phyloP scores from a whole-genome alignment of 1,284 basidiomycete genomes.

The Omphalotus olearius region DNA sequence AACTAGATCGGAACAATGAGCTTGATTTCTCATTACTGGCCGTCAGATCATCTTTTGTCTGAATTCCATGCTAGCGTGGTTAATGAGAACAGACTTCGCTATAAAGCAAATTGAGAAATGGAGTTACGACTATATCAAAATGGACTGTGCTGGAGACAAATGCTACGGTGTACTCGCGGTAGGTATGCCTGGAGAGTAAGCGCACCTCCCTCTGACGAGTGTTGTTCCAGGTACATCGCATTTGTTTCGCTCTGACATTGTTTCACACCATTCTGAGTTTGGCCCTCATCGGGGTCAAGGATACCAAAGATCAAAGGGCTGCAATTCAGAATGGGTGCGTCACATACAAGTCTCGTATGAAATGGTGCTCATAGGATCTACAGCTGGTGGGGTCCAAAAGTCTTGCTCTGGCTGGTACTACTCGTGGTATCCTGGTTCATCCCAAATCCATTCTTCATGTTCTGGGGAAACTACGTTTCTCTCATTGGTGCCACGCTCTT shows the following conservation, averaged over 20 bases:
- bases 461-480: slow-evolving; percentile 93
- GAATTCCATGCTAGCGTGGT: slow-evolving; percentile 95
- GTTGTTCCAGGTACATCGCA: slow-evolving; percentile 77
- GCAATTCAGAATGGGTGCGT: slow-evolving; percentile 94
- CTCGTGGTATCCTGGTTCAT: slow-evolving; percentile 86
- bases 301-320: slow-evolving; percentile 88
- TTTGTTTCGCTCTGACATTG: slow-evolving; percentile 91
- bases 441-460: slow-evolving; percentile 92
- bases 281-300: slow-evolving; percentile 81
- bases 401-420: slow-evolving; percentile 80
- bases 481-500: slow-evolving; percentile 92
- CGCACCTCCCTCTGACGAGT: slow-evolving; percentile 6
- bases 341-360: neutral
- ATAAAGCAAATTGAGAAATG: slow-evolving; percentile 89
- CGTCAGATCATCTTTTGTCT: slow-evolving; percentile 88
- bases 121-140: slow-evolving; percentile 97
- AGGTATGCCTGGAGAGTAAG: slow-evolving; percentile 24
- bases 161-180: slow-evolving; percentile 98
- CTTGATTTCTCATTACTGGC: slow-evolving; percentile 1
- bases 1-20: neutral
- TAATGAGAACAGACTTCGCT: slow-evolving; percentile 89
- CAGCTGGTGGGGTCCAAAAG: slow-evolving; percentile 99
- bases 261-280: slow-evolving; percentile 85
- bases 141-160: slow-evolving; percentile 90
- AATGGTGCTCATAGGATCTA: neutral